Evolutionary conservation across 306 rosid genomes (phyloP).

Genomic region (Styphnolobium japonicum): DNA sequence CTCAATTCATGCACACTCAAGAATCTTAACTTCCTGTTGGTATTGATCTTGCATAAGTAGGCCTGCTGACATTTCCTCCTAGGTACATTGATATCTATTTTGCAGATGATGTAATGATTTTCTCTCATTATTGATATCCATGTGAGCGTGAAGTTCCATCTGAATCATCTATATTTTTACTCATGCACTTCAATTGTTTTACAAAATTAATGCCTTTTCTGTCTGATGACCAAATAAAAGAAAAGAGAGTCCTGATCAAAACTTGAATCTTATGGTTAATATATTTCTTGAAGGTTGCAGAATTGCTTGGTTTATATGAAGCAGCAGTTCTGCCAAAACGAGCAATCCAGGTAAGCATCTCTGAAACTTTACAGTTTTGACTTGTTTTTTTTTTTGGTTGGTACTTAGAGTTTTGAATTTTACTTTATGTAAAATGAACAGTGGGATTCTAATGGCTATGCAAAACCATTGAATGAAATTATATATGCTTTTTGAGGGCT

Average conservation of each 20-base stretch:
- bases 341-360: slow-evolving; percentile 79
- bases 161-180: neutral
- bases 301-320: slow-evolving; percentile 79
- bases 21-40: neutral
- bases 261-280: slow-evolving; percentile 16
- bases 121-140: neutral
- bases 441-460: neutral
- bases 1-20: neutral
- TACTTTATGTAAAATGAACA: neutral
- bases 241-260: neutral
- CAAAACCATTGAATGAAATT: neutral
- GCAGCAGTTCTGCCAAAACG: slow-evolving; percentile 93
- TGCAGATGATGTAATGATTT: neutral
- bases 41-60: neutral
- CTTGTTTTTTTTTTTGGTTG: too few relatives aligned
- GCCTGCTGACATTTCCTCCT: neutral
- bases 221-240: neutral
- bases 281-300: slow-evolving; percentile 65
- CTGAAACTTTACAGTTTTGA: slow-evolving; percentile 8
- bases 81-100: neutral
- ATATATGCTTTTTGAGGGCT: neutral
- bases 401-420: slow-evolving; percentile 2
- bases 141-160: neutral
- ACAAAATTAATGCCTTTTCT: neutral
- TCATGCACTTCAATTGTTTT: neutral